A percentile compares a stretch with the other conserved stretches of the same genome.
Conservation (phyloP, 371 early-diverging fungal species). For the Zychaea mexicana region DNA sequence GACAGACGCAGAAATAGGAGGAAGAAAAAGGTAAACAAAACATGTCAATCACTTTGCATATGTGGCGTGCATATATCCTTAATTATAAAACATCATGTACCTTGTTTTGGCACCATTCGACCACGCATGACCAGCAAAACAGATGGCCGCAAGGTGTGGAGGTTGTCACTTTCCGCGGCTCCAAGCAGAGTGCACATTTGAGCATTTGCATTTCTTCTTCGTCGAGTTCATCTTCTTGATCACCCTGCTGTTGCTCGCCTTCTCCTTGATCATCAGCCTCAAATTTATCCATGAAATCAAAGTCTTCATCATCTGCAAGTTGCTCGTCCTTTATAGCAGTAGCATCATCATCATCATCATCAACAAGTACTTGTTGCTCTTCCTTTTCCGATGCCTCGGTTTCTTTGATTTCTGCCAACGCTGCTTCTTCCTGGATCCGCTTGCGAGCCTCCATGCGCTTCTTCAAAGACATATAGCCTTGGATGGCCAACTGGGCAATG, state of each 20-base stretch:
- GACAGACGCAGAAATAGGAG: no score
- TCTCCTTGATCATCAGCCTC: conserved; percentile 24
- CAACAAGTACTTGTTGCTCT: conserved; percentile 9
- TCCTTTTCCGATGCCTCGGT: conserved; percentile 4
- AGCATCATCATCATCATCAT: neutral
- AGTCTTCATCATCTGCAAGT: conserved; percentile 38
- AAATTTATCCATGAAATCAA: conserved; percentile 43
- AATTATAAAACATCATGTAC: no score
- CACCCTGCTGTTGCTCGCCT: no score
- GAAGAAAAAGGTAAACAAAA: neutral
- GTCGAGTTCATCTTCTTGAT: conserved; percentile 28
- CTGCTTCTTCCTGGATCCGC: conserved; percentile 17
- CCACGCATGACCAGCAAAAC: conserved; percentile 92
- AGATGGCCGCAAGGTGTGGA: conserved; percentile 92
- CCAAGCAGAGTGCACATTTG: conserved; percentile 87
- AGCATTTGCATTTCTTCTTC: conserved; percentile 45
- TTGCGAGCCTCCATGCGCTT: conserved; percentile 23
- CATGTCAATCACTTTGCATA: neutral
- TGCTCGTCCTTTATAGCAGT: neutral
- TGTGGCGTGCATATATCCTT: conserved; percentile 8
- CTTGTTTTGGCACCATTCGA: conserved; percentile 91
- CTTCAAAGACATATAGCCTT: conserved; percentile 41
- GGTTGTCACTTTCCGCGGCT: conserved; percentile 73
- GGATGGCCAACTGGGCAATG: conserved; percentile 67
- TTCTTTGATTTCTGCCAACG: no score